Percentiles rank a stretch among this genome's conserved stretches.
Evolutionary conservation across 129 eudicot species (phyloP).

Genomic region (Flaveria bidentis): DNA sequence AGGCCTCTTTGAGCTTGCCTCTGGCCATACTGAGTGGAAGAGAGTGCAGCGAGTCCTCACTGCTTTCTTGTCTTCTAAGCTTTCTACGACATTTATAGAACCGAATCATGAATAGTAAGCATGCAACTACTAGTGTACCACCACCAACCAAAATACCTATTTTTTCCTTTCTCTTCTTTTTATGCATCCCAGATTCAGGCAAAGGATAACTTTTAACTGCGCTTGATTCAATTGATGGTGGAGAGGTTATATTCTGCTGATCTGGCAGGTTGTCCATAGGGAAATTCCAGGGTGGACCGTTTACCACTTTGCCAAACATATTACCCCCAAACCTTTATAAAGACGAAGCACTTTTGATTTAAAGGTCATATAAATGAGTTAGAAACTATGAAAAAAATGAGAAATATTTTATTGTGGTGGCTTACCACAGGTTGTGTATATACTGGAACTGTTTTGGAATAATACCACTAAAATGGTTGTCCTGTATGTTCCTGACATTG

Average conservation of each 20-base stretch:
- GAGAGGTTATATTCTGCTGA: slow-evolving; percentile 54
- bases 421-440: slow-evolving; percentile 73
- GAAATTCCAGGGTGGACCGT: slow-evolving; percentile 77
- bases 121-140: slow-evolving; percentile 42
- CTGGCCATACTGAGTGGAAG: slow-evolving; percentile 51
- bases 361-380: too few relatives aligned
- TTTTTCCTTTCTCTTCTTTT: slow-evolving; percentile 44
- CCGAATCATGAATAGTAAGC: slow-evolving; percentile 47
- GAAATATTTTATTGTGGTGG: background rate
- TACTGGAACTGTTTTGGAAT: slow-evolving; percentile 76
- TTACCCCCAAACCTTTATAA: slow-evolving; percentile 69
- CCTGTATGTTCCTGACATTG: slow-evolving; percentile 80
- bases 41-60: slow-evolving; percentile 45
- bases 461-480: slow-evolving; percentile 91
- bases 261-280: slow-evolving; percentile 50
- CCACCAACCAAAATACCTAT: slow-evolving; percentile 46
- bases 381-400: too few relatives aligned
- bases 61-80: slow-evolving; percentile 36
- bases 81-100: slow-evolving; percentile 30
- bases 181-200: slow-evolving; percentile 28
- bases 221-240: slow-evolving; percentile 72
- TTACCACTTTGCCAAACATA: slow-evolving; percentile 49
- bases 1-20: slow-evolving; percentile 44
- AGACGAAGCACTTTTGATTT: too few relatives aligned
- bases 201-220: slow-evolving; percentile 62